These are phyloP conservation scores for Panaeolus cyanescens DNA, from an alignment of 768 basidiomycete genomes.

Conservation along the genomic window DNA sequence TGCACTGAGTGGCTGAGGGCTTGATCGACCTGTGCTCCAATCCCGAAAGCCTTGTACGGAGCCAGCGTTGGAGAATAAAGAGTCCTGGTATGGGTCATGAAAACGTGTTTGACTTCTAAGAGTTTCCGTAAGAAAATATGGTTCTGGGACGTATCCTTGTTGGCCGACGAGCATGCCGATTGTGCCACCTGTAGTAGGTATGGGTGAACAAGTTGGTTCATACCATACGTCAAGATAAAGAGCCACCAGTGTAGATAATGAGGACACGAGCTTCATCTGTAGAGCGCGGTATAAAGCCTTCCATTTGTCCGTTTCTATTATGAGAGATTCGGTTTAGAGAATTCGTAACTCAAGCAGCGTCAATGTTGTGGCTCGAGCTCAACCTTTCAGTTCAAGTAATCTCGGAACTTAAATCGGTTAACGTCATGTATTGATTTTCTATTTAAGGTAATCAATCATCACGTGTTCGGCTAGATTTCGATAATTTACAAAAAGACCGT, in stretches of 20 bases:
- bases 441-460: conserved; percentile 7
- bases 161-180: conserved; percentile 85
- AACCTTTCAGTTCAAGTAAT: neutral
- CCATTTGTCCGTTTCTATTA: conserved; percentile 38
- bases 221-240: neutral
- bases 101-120: conserved; percentile 84
- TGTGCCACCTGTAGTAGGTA: conserved; percentile 57
- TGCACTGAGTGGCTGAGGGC: conserved; percentile 45
- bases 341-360: too few species aligned
- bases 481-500: conserved; percentile 14
- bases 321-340: neutral
- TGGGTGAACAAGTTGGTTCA: conserved; percentile 1
- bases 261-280: conserved; percentile 80
- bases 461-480: conserved; percentile 28
- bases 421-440: neutral
- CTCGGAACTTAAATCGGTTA: neutral
- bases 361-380: neutral
- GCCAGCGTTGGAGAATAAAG: conserved; percentile 77
- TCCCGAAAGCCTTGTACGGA: conserved; percentile 80
- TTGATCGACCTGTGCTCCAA: conserved; percentile 68
- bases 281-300: conserved; percentile 35
- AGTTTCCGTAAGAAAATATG: conserved; percentile 84
- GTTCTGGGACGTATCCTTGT: conserved; percentile 82
- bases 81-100: conserved; percentile 88
- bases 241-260: conserved; percentile 75